phyloP scores from a whole-genome alignment of 2,329 filamentous ascomycete species.

The Calonectria henricotiae region DNA sequence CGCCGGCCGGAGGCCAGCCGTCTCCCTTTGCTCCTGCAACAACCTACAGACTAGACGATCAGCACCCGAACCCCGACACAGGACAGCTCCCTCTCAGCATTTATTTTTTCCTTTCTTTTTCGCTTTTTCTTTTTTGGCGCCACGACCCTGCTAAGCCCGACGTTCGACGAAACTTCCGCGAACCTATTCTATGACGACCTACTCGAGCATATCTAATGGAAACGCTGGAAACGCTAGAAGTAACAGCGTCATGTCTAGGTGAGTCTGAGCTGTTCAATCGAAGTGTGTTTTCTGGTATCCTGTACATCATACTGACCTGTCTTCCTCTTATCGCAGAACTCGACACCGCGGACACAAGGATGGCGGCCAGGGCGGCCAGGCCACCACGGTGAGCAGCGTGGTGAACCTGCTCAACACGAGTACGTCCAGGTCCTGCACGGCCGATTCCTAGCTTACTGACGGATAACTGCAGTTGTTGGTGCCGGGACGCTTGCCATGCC shows the following conservation, averaged over 20 bases:
- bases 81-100: neutral
- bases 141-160: neutral
- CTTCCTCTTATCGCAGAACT: constrained; percentile 58
- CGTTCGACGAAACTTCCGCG: constrained; percentile 26
- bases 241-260: constrained; percentile 69
- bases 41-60: constrained; percentile 33
- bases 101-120: neutral
- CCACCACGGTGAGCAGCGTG: constrained; percentile 91
- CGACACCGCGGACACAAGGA: constrained; percentile 80
- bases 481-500: constrained; percentile 96
- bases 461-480: constrained; percentile 80
- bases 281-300: constrained; percentile 30
- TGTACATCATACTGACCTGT: constrained; percentile 39
- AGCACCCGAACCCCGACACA: neutral
- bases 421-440: constrained; percentile 63
- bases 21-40: constrained; percentile 19
- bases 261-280: constrained; percentile 34
- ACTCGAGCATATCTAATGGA: constrained; percentile 69
- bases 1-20: neutral
- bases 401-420: constrained; percentile 98
- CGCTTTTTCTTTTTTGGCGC: neutral
- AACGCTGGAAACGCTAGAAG: constrained; percentile 60
- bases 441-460: constrained; percentile 41
- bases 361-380: constrained; percentile 79
- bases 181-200: constrained; percentile 66